phyloP scores from a whole-genome alignment of 2,329 filamentous ascomycete genomes.

The Fusarium drepaniforme region DNA sequence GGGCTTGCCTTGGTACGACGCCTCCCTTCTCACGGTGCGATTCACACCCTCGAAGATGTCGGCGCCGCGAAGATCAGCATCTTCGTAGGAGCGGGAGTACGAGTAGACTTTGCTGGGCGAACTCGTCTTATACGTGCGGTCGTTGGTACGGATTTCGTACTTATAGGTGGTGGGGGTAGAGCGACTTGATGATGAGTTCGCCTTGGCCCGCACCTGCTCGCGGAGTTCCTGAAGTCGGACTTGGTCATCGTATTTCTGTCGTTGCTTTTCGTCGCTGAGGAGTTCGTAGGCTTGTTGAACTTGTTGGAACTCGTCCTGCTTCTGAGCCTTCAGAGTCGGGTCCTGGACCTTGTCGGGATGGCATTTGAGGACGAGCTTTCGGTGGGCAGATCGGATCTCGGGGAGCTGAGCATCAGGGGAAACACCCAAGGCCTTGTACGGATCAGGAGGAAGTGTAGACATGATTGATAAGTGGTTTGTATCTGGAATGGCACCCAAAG shows the following conservation, averaged over 20 bases:
- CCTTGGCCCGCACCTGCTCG: constrained; percentile 62
- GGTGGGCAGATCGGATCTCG: constrained; percentile 83
- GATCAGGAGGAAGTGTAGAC: constrained; percentile 74
- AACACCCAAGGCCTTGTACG: constrained; percentile 83
- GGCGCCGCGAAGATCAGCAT: constrained; percentile 50
- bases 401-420: constrained; percentile 75
- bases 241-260: constrained; percentile 83
- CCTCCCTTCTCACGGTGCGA: constrained; percentile 56
- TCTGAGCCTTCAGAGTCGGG: constrained; percentile 78
- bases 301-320: constrained; percentile 89
- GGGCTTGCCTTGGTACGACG: constrained; percentile 61
- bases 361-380: constrained; percentile 88
- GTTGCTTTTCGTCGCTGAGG: constrained; percentile 80
- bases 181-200: constrained; percentile 54
- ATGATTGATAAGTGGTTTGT: constrained; percentile 48
- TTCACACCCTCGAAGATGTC: constrained; percentile 60
- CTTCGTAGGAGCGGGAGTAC: constrained; percentile 59
- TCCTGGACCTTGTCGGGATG: constrained; percentile 94
- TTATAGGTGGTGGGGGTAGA: constrained; percentile 50
- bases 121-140: constrained; percentile 58
- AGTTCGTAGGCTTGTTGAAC: constrained; percentile 95
- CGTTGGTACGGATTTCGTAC: constrained; percentile 64
- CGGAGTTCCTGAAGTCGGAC: constrained; percentile 75
- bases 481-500: constrained; percentile 24
- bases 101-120: constrained; percentile 52